Evolutionary conservation across 441 rosid genomes (phyloP), one percentile per base, ranked within the genome.

Genomic region (Croton setiger): DNA sequence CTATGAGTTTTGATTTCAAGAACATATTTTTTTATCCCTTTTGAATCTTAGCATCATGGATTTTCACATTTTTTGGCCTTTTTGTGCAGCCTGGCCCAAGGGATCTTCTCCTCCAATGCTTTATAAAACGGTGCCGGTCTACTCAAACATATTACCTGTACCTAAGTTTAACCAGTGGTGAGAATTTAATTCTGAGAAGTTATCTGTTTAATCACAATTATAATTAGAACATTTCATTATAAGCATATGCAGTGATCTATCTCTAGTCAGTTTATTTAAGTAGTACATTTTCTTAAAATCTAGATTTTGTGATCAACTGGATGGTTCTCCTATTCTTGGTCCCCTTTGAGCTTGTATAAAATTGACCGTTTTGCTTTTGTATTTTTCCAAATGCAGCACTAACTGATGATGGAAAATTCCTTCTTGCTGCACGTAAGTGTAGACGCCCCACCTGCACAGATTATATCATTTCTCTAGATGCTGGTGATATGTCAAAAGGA

Each of bases 391-490:
- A 57, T 47, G 78, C 93, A 84, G 96, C 91, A 66, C 76, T 92
- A 67, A 74, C 86, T 70, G 98, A 87, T 61, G 92, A 92, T 41
- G 96, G 99, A 4, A 92, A 95, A 82, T 88, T 95, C 80, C 97
- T 95, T 82, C 91, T 95, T 58, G 92, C 96, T 82, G 98, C 98
- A 14, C 88, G 91, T 73, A 95, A 85, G 84, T 86, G 80, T 64
- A 78, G 93, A 61, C 95, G 98, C 51, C 86, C 99, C 49, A 96
- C 97, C 20, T 91, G 91, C 87, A 96, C 97, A 14, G 99, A 96
- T 75, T 91, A 89, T 84, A 79, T 89, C 73, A 87, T 96, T 80
- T 91, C 96, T 75, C 74, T 96, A 63, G 83, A 83, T 80, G 75
- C 78, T 12, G 87, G 80, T 62, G 95, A 87, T 76, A 79, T 89